A percentile compares a stretch with the other conserved stretches of the same genome.
Evolutionary conservation across 2,329 filamentous ascomycete genomes (phyloP).

Genomic region (Calonectria ilicicola): DNA sequence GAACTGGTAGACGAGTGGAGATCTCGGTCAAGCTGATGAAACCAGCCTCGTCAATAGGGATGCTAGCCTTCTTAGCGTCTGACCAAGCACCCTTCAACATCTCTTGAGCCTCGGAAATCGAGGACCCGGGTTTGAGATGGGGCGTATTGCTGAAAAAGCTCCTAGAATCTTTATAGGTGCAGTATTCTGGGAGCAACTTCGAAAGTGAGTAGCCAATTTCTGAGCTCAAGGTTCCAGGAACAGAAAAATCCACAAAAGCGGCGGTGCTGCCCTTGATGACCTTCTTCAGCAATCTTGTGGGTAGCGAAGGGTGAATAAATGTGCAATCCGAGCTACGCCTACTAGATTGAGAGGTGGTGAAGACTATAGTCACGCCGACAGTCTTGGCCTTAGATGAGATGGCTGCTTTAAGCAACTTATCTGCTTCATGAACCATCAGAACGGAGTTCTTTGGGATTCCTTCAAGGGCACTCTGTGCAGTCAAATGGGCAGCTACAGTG

Average conservation of each 20-base stretch:
- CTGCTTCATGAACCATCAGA: not conserved
- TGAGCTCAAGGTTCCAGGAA: not conserved
- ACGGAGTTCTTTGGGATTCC: not conserved
- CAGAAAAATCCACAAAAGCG: not conserved
- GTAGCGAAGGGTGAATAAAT: not conserved
- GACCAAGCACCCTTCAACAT: not conserved
- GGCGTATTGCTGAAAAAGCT: not conserved
- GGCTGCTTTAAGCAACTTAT: not conserved
- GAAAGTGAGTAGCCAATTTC: not conserved
- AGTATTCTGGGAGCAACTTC: not conserved
- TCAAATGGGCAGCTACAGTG: not conserved
- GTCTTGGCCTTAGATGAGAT: not conserved
- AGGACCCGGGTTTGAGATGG: not conserved
- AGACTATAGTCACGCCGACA: not conserved
- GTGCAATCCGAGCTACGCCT: not conserved
- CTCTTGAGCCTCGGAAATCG: not conserved
- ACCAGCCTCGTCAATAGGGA: not conserved
- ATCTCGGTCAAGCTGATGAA: not conserved
- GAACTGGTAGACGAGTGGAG: not conserved
- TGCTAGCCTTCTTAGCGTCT: not conserved
- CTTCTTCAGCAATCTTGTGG: not conserved
- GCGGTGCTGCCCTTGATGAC: not conserved
- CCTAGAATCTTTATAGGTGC: not conserved
- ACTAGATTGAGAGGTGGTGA: not conserved
- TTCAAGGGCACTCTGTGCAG: not conserved